Conservation (phyloP, 2,329 filamentous ascomycete species). For the Fusarium sterilihyphosum region DNA sequence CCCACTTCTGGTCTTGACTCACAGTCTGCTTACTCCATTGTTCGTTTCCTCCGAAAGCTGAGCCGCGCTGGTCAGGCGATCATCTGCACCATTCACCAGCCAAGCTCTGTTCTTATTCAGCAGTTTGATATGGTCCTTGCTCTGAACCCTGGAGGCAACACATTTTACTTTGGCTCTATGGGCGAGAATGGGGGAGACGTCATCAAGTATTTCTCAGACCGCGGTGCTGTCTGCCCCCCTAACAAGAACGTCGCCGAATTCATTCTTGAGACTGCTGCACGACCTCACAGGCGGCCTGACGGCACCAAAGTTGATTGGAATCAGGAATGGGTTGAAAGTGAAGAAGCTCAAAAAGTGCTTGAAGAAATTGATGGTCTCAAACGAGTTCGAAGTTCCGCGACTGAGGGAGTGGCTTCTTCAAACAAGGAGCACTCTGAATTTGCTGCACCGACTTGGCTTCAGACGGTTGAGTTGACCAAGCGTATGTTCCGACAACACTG, state of each 20-base stretch:
- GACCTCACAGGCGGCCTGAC: conserved; percentile 47
- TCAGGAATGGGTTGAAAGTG: conserved; percentile 75
- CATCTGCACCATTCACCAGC: conserved; percentile 68
- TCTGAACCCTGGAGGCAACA: conserved; percentile 60
- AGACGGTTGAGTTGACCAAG: conserved; percentile 74
- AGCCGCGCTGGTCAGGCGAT: conserved; percentile 67
- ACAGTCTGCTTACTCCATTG: conserved; percentile 66
- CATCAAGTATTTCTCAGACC: conserved; percentile 64
- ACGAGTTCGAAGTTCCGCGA: conserved; percentile 29
- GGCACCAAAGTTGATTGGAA: conserved; percentile 72
- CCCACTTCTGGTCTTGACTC: conserved; percentile 65
- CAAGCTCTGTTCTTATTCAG: conserved; percentile 62
- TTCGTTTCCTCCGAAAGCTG: conserved; percentile 67
- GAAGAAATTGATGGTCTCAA: conserved; percentile 65
- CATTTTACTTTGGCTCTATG: conserved; percentile 64
- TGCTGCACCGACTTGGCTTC: conserved; percentile 70
- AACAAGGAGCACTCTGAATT: conserved; percentile 60
- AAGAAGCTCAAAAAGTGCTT: conserved; percentile 66
- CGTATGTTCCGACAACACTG: conserved; percentile 78
- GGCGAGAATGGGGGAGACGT: conserved; percentile 57
- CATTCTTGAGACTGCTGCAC: conserved; percentile 57
- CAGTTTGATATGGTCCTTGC: conserved; percentile 65
- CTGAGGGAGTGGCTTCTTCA: conserved; percentile 8
- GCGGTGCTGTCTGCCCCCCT: conserved; percentile 73
- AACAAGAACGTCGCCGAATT: conserved; percentile 61